Evolutionary conservation across 495 filamentous ascomycete species (phyloP), one percentile per base, ranked within the genome.

Genomic region (Glutinoglossum americanum): DNA sequence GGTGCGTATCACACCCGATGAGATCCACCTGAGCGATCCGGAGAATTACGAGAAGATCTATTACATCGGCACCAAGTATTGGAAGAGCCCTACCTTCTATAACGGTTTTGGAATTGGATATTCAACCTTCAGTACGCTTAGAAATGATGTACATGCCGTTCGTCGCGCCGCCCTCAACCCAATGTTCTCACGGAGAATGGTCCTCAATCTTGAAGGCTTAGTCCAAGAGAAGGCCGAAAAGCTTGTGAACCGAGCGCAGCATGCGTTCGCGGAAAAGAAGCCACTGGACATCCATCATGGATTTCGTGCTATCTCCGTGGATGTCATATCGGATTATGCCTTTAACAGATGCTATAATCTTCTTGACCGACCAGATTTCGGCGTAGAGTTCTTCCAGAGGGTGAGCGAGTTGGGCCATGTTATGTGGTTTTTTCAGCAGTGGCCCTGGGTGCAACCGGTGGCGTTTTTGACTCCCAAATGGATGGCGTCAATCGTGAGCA

Each of bases 261-360:
- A 17, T 47, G 51, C 15, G 44, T 62, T 7, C 48, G 45, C 13
- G 44, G 61, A 4, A 53, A 33, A 33, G 3, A 33, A 68, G n/a
- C 55, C 67, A 0, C 57, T 76, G 0, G 60, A 64, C 15, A 58
- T 77, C 17, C 65, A 48, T 25, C 59, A 59, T 33, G 57, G 39
- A 6, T 62, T 66, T 55, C 63, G 67, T 30, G 64, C 68, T 10
- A 57, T 74, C 19, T 64, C 69, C 0, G 61, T 69, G 1, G 73
- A 76, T 59, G 62, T 74, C n/a, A 72, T 74, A 21, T 69, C 66
- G 21, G 71, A 72, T 49, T 74, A 72, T 57, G 67, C 64, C 0
- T 74, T 72, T 55, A 61, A 61, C 17, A 59, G 67, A 0, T 69
- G 62, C 55, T 68, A 62, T 26, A 25, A 66, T 35, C 64, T 63